Evolutionary conservation across 345 rosid genomes (phyloP).

Genomic region (Eucalyptus polybractea): DNA sequence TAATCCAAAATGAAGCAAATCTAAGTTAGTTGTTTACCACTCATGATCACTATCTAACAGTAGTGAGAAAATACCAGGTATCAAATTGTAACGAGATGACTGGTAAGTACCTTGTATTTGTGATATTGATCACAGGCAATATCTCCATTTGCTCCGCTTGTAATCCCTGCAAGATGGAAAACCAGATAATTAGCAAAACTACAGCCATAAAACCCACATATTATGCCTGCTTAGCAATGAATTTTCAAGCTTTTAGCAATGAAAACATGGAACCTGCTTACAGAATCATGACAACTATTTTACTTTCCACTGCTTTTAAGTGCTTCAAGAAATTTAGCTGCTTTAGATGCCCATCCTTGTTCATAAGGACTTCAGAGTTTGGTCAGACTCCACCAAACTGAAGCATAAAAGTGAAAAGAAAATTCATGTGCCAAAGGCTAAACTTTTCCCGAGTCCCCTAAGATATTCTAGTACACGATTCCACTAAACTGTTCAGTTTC

Average conservation of each 20-base stretch:
- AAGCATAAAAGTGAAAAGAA: background rate
- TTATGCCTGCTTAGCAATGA: background rate
- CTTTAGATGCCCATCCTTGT: background rate
- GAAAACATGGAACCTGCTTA: background rate
- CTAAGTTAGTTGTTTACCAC: background rate
- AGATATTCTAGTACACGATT: background rate
- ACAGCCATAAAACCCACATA: background rate
- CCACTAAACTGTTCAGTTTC: background rate
- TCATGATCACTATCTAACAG: background rate
- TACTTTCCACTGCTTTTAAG: background rate
- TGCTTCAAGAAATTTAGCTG: background rate
- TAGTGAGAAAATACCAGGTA: background rate
- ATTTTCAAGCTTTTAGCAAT: background rate
- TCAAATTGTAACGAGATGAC: background rate
- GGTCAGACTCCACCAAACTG: background rate
- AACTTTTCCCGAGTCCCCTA: background rate
- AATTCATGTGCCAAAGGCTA: background rate
- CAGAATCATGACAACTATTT: background rate
- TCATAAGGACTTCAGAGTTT: background rate
- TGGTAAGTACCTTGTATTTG: conserved; percentile 7
- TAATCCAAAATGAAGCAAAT: background rate
- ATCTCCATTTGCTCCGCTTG: conserved; percentile 9
- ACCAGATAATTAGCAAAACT: background rate
- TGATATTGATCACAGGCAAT: conserved; percentile 14
- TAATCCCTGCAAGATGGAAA: background rate